Percentiles rank a stretch among this genome's conserved stretches.
Conservation (phyloP, 768 basidiomycete species). For the Hysterangium stoloniferum region DNA sequence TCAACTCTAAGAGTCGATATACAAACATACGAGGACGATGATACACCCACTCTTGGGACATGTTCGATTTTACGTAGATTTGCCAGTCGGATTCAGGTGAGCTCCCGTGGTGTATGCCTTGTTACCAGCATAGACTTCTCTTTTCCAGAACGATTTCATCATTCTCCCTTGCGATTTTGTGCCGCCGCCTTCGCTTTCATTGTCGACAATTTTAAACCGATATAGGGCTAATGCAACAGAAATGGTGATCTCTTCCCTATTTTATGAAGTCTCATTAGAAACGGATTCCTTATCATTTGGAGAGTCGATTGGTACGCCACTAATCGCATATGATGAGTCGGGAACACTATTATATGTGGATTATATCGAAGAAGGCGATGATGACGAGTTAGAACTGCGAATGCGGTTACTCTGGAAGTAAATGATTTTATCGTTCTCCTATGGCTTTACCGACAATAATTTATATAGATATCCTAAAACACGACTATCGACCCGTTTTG, state of each 20-base stretch:
- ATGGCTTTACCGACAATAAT: constrained; percentile 1
- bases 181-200: constrained; percentile 63
- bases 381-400: constrained; percentile 63
- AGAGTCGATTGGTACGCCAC: constrained; percentile 60
- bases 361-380: constrained; percentile 58
- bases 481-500: constrained; percentile 56
- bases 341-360: constrained; percentile 69
- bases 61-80: constrained; percentile 73
- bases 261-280: constrained; percentile 57
- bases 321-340: constrained; percentile 62
- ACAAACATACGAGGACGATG: constrained; percentile 72
- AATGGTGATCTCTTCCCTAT: constrained; percentile 57
- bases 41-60: constrained; percentile 58
- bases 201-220: constrained; percentile 66
- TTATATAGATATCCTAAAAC: constrained; percentile 58
- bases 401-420: constrained; percentile 71
- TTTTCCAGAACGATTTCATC: constrained; percentile 61
- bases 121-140: neutral
- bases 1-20: constrained; percentile 68
- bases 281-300: constrained; percentile 22
- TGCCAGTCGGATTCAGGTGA: constrained; percentile 55
- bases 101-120: constrained; percentile 1
- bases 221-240: constrained; percentile 68
- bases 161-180: constrained; percentile 89
- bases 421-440: constrained; percentile 18